Base-by-base conservation (phyloP, 305 asterid genomes). In the Fraxinus latifolia region DNA sequence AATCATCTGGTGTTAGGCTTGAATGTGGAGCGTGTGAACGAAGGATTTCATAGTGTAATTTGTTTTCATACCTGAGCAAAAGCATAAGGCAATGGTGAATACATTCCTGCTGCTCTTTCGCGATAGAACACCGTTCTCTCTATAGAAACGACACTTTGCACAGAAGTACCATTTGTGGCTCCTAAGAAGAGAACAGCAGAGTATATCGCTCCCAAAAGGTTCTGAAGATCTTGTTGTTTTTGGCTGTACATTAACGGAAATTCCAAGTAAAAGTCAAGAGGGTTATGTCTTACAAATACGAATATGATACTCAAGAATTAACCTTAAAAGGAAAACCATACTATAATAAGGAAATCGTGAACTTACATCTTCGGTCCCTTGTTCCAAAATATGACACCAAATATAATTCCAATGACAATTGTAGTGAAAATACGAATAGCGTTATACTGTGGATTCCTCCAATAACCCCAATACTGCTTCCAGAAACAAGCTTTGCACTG, bases 101-200 rank as follows among this genome's bases (percentile, higher is more conserved):
- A 90, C 90, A 88, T 90, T 50, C 89, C 89, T 1, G 93, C 89
- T n/a, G 93, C 91, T 15, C 50, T 79, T 78, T 90, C 93, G 0
- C 91, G 90, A 70, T 90, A 87, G 77, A 78, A 85, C 29, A 90
- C 91, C 0, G 85, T 90, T 82, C 88, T 83, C 81, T 88, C 93
- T 44, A 85, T 50, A 3, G 85, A 23, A 21, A 90, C 91, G 37
- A 88, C 81, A 1, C 79, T 42, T 62, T 88, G 93, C 58, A 85
- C 90, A 0, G 88, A 11, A 42, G 73, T 19, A 37, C 80, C 67
- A 21, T 78, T 88, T 6, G 80, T 60, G 74, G 77, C 83, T 37
- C 90, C 93, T 0, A 90, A 88, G 77, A 88, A 87, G n/a, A 90
- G 74, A 77, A 88, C 58, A 12, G 88, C 77, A 17, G 91, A 7